Evolutionary conservation across 2,329 filamentous ascomycete species (phyloP).

Genomic region (Ophiostoma sp.): DNA sequence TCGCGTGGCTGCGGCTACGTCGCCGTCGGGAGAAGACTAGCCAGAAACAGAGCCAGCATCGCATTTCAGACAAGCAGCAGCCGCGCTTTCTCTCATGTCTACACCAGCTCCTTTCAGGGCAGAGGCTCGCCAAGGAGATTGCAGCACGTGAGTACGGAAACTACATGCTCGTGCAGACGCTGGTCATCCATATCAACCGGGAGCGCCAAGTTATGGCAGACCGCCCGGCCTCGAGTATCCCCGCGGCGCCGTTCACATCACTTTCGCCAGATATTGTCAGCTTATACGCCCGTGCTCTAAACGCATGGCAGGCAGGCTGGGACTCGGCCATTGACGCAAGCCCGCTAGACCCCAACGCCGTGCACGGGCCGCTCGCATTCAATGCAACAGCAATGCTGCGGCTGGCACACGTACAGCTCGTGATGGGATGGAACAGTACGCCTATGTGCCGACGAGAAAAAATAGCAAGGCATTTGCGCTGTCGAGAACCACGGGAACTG

Average conservation of each 20-base stretch:
- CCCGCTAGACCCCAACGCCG: slow-evolving; percentile 12
- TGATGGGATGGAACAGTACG: background rate
- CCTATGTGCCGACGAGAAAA: background rate
- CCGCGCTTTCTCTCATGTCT: background rate
- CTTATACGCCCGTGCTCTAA: slow-evolving; percentile 1
- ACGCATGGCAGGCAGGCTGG: slow-evolving; percentile 16
- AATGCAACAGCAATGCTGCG: slow-evolving; percentile 19
- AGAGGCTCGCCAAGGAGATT: slow-evolving; percentile 9
- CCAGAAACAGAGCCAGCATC: background rate
- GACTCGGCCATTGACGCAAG: slow-evolving; percentile 14
- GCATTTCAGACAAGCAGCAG: background rate
- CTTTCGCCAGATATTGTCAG: background rate
- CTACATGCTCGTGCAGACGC: slow-evolving; percentile 16
- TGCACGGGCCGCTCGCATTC: slow-evolving; percentile 16
- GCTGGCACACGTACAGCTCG: slow-evolving; percentile 11
- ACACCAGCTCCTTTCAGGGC: slow-evolving; percentile 9
- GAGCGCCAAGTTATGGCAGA: background rate
- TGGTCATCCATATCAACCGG: slow-evolving; percentile 13
- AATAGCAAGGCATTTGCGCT: background rate
- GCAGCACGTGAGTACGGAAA: slow-evolving; percentile 13
- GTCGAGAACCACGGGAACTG: background rate
- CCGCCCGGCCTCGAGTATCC: background rate
- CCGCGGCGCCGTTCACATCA: background rate
- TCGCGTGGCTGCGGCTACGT: slow-evolving; percentile 10
- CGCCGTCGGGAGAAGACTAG: background rate